Conservation (phyloP, 2,329 filamentous ascomycete species). For the Fusarium chlamydosporum region DNA sequence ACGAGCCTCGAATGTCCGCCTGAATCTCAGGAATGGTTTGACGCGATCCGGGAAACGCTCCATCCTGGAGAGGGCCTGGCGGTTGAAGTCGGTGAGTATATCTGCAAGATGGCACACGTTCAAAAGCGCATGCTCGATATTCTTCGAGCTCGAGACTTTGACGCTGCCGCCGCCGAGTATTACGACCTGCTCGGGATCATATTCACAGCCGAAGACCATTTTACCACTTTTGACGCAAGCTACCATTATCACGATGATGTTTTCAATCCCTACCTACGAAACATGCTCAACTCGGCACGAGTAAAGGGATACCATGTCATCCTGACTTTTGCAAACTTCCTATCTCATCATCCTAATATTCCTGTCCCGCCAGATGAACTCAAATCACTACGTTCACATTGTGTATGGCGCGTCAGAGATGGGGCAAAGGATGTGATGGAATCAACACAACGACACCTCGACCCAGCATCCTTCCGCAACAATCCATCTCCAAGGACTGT, state of each 20-base stretch:
- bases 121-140: constrained; percentile 50
- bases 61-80: constrained; percentile 49
- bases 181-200: constrained; percentile 46
- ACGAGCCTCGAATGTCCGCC: constrained; percentile 54
- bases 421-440: constrained; percentile 52
- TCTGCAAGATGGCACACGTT: constrained; percentile 49
- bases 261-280: constrained; percentile 53
- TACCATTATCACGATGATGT: constrained; percentile 23
- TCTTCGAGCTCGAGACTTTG: constrained; percentile 49
- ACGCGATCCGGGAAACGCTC: constrained; percentile 49
- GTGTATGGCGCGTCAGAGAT: constrained; percentile 48
- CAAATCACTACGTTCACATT: constrained; percentile 49
- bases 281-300: constrained; percentile 53
- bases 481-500: constrained; percentile 53
- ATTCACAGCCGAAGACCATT: constrained; percentile 46
- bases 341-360: constrained; percentile 52
- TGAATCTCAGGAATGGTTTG: constrained; percentile 57
- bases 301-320: constrained; percentile 56
- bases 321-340: constrained; percentile 54
- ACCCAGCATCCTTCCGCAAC: constrained; percentile 42
- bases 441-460: constrained; percentile 47
- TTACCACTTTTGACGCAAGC: constrained; percentile 36
- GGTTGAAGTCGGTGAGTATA: constrained; percentile 50
- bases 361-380: constrained; percentile 48
- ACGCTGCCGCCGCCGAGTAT: constrained; percentile 51